Percentiles rank a stretch among this genome's conserved stretches.
These are phyloP conservation scores for Ophiorrhiza pumila DNA, from an alignment of 257 asterid species.

Conservation along the genomic window DNA sequence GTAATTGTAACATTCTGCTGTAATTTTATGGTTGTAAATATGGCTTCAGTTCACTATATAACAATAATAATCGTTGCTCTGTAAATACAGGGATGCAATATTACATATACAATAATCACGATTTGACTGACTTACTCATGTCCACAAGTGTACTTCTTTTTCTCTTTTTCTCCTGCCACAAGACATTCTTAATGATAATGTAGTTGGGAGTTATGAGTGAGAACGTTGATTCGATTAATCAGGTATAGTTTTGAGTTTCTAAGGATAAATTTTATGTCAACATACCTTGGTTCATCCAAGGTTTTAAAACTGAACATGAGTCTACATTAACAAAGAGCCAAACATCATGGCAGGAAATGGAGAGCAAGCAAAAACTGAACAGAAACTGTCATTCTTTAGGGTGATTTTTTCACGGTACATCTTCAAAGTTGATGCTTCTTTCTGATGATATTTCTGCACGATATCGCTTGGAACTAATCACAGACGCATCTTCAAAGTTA, in stretches of 20 bases:
- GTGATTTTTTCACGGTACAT: not conserved
- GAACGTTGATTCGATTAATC: no score
- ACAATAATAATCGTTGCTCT: not conserved
- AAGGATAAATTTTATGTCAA: not conserved
- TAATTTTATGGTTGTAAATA: conserved; percentile 8
- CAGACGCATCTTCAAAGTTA: conserved; percentile 16
- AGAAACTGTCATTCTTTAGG: not conserved
- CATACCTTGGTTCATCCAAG: not conserved
- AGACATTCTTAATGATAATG: no score
- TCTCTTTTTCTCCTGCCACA: no score
- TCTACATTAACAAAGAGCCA: not conserved
- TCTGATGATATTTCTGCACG: conserved; percentile 11
- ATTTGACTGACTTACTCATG: not conserved
- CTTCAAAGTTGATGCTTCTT: not conserved
- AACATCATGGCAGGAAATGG: not conserved
- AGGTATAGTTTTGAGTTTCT: no score
- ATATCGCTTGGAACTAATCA: conserved; percentile 19
- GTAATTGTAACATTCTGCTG: not conserved
- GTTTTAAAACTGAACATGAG: not conserved
- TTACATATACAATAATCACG: not conserved
- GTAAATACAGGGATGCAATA: not conserved
- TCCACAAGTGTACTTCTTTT: no score
- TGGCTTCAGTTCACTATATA: not conserved
- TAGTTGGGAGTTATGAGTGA: no score
- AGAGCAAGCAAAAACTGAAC: not conserved